These are phyloP conservation scores for Saprolegnia parasitica DNA, from an alignment of 352 stramenopile species.

Conservation along the genomic window DNA sequence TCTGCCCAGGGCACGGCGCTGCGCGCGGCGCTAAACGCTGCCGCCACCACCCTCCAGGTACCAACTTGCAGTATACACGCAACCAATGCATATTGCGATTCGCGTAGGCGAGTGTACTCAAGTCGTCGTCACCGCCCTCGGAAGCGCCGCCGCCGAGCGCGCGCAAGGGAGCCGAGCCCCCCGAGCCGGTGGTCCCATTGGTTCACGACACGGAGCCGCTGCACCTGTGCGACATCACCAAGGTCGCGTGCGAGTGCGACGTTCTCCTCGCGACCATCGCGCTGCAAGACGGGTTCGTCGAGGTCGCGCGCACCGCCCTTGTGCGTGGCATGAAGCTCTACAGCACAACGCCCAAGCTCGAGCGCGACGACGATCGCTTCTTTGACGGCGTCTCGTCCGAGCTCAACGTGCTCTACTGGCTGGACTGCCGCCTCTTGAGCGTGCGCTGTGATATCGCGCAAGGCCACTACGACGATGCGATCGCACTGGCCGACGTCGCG, in stretches of 20 bases:
- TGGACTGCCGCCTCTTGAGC: conserved; percentile 7
- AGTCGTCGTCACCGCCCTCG: neutral
- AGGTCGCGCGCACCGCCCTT: neutral
- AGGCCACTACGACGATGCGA: conserved; percentile 19
- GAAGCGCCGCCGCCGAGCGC: neutral
- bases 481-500: neutral
- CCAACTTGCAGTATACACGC: neutral
- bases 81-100: neutral
- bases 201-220: neutral
- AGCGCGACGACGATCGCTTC: neutral
- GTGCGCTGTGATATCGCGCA: conserved; percentile 21
- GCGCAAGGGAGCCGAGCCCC: neutral
- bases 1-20: conserved; percentile 19
- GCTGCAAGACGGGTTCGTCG: conserved; percentile 20
- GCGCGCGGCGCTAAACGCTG: neutral
- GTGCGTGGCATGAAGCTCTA: conserved; percentile 13
- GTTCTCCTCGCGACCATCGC: neutral
- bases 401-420: conserved; percentile 19
- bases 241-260: conserved; percentile 18
- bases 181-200: neutral
- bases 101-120: neutral
- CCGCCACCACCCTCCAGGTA: conserved; percentile 18
- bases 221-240: neutral
- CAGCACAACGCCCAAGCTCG: neutral
- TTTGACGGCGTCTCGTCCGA: conserved; percentile 20